Evolutionary conservation across 306 rosid genomes (phyloP), one percentile per base, ranked within the genome.

Genomic region (Sechiopsis laciniata): DNA sequence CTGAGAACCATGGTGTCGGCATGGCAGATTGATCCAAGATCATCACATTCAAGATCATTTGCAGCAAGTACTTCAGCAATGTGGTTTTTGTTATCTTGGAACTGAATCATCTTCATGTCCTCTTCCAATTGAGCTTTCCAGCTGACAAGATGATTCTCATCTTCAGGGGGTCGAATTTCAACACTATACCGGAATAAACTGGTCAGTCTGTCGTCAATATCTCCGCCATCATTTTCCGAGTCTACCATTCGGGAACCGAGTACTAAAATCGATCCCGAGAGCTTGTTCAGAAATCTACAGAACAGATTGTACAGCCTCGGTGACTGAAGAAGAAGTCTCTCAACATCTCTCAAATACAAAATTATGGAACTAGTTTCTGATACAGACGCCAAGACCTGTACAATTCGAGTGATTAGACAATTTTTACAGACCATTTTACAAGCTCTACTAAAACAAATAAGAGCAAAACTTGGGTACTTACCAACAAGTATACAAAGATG

Each of bases 11-110:
- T 79, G 20, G 88, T 87, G 78, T 94, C 97, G 55, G 85, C 85
- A 59, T 67, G 84, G 74, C 90, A 89, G 71, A 94, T 81, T 56
- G 88, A 84, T 71, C 80, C 87, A 61, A 94, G 76, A 80, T 90
- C 96, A 37, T 89, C 84, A 57, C 96, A 94, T 48, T 90, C 97
- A 60, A 90, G 88, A 81, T 94, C 97, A 79, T 90, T 94, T 66
- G 82, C 89, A 0, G 96, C 90, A 52, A 94, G 94, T 26, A 89
- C 91, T 79, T 87, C 92, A 10, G 92, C 85, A 64, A 94, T 94
- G 85, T 90, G 95, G 80, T 90, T 90, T 82, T 87, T 89, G 85
- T 86, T 90, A 83, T 94, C 97, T 76, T 89, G 86, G 72, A 80
- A 82, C 78, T 89, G 91, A 75, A 89, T 79, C 65, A 6, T 42